Percentiles rank a stretch among this genome's conserved stretches.
Conservation (phyloP, 208 protist genomes). For the Wallacemonas sp. region DNA sequence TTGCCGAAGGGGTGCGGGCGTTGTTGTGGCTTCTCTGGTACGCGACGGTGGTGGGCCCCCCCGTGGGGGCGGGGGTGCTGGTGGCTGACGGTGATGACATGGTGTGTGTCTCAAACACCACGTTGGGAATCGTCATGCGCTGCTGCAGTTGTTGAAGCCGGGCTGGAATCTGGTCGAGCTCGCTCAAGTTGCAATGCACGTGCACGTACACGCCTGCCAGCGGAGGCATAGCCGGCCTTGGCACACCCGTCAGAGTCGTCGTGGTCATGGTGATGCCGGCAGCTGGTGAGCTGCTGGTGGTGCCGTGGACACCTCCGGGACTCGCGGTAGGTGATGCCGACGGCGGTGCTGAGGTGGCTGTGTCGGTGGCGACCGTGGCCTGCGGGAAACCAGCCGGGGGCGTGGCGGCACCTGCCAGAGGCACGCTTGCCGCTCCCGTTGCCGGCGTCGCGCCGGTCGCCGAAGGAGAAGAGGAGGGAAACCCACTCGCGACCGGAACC, state of each 20-base stretch:
- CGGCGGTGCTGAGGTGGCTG: conserved; percentile 9
- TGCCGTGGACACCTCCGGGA: conserved; percentile 16
- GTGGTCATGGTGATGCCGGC: background rate
- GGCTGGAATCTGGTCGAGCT: conserved; percentile 59
- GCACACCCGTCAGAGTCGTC: background rate
- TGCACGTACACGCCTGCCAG: conserved; percentile 58
- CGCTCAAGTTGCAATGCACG: conserved; percentile 62
- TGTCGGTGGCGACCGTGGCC: conserved; percentile 7
- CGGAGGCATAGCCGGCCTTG: background rate
- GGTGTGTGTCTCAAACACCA: conserved; percentile 4
- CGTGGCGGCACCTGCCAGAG: background rate
- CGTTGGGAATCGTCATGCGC: conserved; percentile 18
- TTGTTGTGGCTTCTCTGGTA: background rate
- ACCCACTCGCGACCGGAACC: background rate
- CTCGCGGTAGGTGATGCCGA: conserved; percentile 17
- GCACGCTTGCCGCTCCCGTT: background rate
- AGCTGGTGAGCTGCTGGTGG: conserved; percentile 4
- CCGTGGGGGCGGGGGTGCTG: background rate
- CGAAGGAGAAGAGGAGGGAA: background rate
- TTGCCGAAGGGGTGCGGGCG: background rate
- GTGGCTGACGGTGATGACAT: background rate
- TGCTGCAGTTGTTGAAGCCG: conserved; percentile 38
- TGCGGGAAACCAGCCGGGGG: conserved; percentile 1
- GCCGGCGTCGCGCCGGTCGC: background rate
- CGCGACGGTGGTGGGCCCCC: background rate